Evolutionary conservation across 2,329 filamentous ascomycete genomes (phyloP).

Genomic region (Diaporthe nobilis): DNA sequence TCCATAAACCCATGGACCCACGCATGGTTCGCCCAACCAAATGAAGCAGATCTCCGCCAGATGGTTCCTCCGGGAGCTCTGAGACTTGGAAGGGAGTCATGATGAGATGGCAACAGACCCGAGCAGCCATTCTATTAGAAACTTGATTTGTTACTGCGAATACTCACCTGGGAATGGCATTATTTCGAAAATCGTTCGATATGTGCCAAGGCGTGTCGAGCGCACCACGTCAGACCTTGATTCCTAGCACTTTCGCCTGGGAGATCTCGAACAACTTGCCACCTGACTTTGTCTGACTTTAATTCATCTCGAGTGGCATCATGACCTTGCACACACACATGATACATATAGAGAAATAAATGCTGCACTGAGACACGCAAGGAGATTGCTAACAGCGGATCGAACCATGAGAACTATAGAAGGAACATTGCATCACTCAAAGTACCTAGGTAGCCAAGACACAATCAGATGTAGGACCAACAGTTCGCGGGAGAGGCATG

Average conservation of each 20-base stretch:
- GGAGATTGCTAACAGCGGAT: background rate
- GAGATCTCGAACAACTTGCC: background rate
- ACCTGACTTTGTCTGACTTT: background rate
- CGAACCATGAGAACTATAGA: background rate
- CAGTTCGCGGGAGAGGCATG: background rate
- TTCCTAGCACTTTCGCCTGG: background rate
- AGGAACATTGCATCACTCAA: background rate
- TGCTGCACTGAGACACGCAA: background rate
- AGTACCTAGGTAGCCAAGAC: background rate
- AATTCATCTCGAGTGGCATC: background rate
- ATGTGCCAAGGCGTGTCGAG: background rate
- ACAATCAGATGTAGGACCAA: background rate
- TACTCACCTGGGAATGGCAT: background rate
- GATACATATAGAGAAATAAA: background rate
- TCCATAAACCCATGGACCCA: background rate
- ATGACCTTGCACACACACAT: background rate
- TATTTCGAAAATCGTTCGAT: too few species aligned
- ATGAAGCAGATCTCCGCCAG: background rate
- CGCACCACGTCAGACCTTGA: background rate
- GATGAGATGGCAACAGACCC: background rate
- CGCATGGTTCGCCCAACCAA: background rate
- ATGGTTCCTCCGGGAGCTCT: background rate
- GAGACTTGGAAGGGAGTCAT: too few species aligned
- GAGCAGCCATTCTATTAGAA: background rate
- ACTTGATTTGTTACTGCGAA: background rate